Base-by-base conservation (phyloP, 1,284 basidiomycete genomes). In the Austroboletus sp. region DNA sequence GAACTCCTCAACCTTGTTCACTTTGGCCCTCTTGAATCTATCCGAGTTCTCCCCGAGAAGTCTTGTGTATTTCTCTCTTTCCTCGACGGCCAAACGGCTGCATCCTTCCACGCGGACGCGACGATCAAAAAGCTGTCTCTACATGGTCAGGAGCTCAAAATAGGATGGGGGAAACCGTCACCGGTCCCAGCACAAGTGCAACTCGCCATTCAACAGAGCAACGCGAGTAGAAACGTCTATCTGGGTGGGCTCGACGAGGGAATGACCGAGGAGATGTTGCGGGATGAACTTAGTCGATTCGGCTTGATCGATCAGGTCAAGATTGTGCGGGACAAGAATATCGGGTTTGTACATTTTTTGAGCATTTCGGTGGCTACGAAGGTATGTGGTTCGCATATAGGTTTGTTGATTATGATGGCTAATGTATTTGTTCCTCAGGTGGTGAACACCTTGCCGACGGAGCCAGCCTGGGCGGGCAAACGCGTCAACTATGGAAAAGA, bases 291-390 rank as follows among this genome's bases (percentile, higher is more conserved):
- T 42, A 82, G 79, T 58, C 76, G 86, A 33, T 97, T 93, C 60
- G 93, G 93, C n/a, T 74, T 93, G 35, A 96, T 97, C 61, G 93
- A 97, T 68, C 93, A 96, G 66, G 91, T 97, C 63, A 97, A 97
- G 78, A 95, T 96, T 60, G 93, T 96, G 33, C 73, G 91, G 51
- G 93, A 97, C 73, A 96, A 96, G 77, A 93, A 94, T 61, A 96
- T 96, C 53, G 93, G 91, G 6, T 97, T 97, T 63, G 89, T 97
- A 32, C 93, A 97, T 69, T 97, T 96, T 74, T 71, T 96, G 58
- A 90, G 86, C 66, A 95, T 97, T 63, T 79, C 85, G 11, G 81
- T 87, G 32, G 93, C 93, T 26, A 94, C 87, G 56, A 95, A 95
- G 84, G 90, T 89, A 40, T 17, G 62, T 61, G 10, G 3, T 21